A percentile compares a stretch with the other conserved stretches of the same genome.
These are phyloP conservation scores for Boletus reticuloceps DNA, from an alignment of 768 basidiomycete genomes.

Conservation along the genomic window DNA sequence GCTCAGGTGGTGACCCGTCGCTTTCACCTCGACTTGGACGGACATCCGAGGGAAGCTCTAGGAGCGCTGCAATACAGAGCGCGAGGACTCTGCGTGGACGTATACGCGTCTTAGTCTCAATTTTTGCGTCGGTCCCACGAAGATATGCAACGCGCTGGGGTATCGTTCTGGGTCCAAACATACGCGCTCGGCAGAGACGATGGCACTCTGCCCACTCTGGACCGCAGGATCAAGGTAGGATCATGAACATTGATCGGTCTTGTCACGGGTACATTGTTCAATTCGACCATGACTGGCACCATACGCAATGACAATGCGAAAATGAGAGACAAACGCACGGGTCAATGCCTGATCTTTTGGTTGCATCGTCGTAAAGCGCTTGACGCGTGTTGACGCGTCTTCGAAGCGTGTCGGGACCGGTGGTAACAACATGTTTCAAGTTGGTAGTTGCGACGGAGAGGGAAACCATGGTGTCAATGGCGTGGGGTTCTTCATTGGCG, in stretches of 20 bases:
- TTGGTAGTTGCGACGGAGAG: too few relatives aligned
- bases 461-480: too few relatives aligned
- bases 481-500: too few relatives aligned
- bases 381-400: constrained; percentile 54
- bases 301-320: constrained; percentile 9
- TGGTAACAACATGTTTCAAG: too few relatives aligned
- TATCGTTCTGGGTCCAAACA: constrained; percentile 42
- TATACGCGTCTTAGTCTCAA: too few relatives aligned
- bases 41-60: constrained; percentile 38
- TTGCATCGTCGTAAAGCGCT: constrained; percentile 45
- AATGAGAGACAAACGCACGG: constrained; percentile 50
- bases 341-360: constrained; percentile 40
- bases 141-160: constrained; percentile 9
- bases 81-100: constrained; percentile 54
- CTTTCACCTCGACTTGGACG: constrained; percentile 41
- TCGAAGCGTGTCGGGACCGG: constrained; percentile 43
- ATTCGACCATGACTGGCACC: constrained; percentile 36
- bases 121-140: background rate
- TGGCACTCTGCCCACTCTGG: constrained; percentile 82
- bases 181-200: constrained; percentile 65
- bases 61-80: constrained; percentile 66
- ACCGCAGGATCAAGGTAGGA: constrained; percentile 49
- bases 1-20: constrained; percentile 77
- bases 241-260: constrained; percentile 47
- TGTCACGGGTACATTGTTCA: constrained; percentile 69